Base-by-base conservation (phyloP, 768 basidiomycete genomes). In the Austroboletus eburneus region DNA sequence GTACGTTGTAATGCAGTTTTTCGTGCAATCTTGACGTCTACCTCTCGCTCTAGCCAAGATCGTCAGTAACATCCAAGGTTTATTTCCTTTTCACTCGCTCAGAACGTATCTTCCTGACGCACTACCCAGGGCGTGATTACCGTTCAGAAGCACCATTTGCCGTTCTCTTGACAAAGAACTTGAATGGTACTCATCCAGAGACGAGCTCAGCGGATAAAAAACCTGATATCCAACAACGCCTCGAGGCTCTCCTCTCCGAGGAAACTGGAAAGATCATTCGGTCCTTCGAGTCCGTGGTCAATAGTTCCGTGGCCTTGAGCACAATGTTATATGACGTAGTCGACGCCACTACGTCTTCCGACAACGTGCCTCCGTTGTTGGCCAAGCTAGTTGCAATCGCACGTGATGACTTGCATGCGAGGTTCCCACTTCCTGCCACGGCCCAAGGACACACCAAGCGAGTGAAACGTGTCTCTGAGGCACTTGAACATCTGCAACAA, bases 361-460 rank as follows among this genome's bases (percentile, higher is more conserved):
- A 45, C 12, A 14, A 0, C 20, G 12, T 21, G n/a, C 23, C 34
- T 7, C 23, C 33, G 8, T n/a, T n/a, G n/a, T n/a, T n/a, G n/a
- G 46, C 39, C 22, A 44, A 14, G 17, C 32, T 46, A 3, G 7
- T 51, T 16, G 33, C 24, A 3, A 44, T 14, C 10, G 32, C 25
- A 8, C 39, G 24, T 4, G 48, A 55, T 9, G 43, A 58, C 42
- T 20, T 51, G 21, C 21, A 16, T 22, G 10, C 30, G 16, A 37
- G 5, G 13, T 49, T 55, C 23, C 47, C 52, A 5, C 17, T 45
- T 2, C 52, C 52, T 24, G 39, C 37, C 17, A 42, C 30, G 3
- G 47, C 47, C 7, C 57, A 35, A 3, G 52, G 57, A n/a, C 57
- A 58, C 18, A 36, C 42, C 4, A 20, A 35, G 9, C 51, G 46